These are phyloP conservation scores for Colletotrichum australisinense DNA, from an alignment of 2,329 filamentous ascomycete species.

Conservation along the genomic window DNA sequence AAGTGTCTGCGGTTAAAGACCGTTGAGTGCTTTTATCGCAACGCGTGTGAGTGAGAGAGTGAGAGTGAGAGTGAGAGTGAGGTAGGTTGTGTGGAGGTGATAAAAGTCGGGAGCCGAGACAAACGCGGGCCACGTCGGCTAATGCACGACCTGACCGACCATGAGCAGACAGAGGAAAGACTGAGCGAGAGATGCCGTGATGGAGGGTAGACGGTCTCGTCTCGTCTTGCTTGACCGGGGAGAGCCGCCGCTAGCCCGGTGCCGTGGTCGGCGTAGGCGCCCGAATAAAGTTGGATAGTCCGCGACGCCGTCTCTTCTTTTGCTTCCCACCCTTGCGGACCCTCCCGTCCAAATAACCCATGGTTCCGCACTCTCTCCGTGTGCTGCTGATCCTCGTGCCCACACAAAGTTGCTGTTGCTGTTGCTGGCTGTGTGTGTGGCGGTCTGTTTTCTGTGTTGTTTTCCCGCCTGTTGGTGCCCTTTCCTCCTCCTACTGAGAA, in stretches of 20 bases:
- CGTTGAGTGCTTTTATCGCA: background rate
- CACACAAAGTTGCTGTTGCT: background rate
- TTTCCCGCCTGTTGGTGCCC: background rate
- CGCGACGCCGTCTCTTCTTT: background rate
- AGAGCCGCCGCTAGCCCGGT: background rate
- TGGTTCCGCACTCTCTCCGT: background rate
- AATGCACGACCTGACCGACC: background rate
- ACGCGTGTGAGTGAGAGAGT: background rate
- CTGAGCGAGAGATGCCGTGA: background rate
- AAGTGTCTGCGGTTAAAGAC: background rate
- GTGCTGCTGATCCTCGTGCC: background rate
- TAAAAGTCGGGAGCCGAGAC: background rate
- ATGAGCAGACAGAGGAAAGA: background rate
- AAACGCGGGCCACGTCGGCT: background rate
- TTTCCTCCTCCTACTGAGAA: background rate
- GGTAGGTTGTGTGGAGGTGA: background rate
- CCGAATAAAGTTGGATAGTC: constrained; percentile 19
- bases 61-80: background rate
- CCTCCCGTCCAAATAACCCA: constrained; percentile 6
- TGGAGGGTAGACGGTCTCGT: background rate
- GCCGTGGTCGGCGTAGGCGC: constrained; percentile 1
- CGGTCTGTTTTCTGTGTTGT: background rate
- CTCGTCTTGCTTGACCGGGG: background rate
- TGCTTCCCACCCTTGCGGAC: background rate
- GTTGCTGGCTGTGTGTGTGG: background rate